phyloP scores from a whole-genome alignment of 2,329 filamentous ascomycete genomes.

The Hypomyces perniciosus region DNA sequence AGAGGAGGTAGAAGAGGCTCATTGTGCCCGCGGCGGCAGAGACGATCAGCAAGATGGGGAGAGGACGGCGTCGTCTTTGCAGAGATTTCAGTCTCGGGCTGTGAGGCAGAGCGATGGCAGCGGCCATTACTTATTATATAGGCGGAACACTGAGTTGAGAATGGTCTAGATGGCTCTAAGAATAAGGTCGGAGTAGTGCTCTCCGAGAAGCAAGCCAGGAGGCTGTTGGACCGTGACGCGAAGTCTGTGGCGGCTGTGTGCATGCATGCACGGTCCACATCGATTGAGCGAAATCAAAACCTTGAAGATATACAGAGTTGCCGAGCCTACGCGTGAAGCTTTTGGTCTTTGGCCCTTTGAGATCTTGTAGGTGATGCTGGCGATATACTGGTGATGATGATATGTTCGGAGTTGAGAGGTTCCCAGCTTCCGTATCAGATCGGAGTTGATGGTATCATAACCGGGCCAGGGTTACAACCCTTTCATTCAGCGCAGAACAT shows the following conservation, averaged over 20 bases:
- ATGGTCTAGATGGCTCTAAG: not conserved
- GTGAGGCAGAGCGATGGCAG: not conserved
- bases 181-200: not conserved
- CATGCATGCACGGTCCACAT: not conserved
- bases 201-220: not conserved
- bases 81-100: not conserved
- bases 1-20: constrained; percentile 21
- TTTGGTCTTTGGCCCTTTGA: too few relatives aligned
- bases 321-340: too few relatives aligned
- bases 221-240: not conserved
- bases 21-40: constrained; percentile 18
- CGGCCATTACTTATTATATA: not conserved
- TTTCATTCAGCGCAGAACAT: too few relatives aligned
- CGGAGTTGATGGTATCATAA: too few relatives aligned
- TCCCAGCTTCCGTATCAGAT: too few relatives aligned
- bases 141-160: not conserved
- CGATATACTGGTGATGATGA: too few relatives aligned
- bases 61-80: constrained; percentile 5
- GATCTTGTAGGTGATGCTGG: too few relatives aligned
- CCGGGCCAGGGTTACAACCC: too few relatives aligned
- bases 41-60: constrained; percentile 1
- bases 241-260: not conserved
- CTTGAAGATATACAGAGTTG: too few relatives aligned
- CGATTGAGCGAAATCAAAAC: too few relatives aligned
- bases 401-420: too few relatives aligned